These are phyloP conservation scores for Zopfia rhizophila DNA, from an alignment of 2,329 filamentous ascomycete genomes.

Conservation along the genomic window DNA sequence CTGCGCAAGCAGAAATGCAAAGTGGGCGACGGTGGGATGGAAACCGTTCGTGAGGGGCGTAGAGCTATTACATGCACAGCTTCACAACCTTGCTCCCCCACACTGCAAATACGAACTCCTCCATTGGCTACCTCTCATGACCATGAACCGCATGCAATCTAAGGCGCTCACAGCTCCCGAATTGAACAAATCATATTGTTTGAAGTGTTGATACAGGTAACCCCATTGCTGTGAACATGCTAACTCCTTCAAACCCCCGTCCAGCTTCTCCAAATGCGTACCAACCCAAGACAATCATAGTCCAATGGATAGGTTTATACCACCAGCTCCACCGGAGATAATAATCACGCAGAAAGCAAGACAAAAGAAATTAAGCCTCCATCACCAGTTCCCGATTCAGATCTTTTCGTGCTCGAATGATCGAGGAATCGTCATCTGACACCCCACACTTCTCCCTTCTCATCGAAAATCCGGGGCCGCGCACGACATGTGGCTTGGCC, in stretches of 20 bases:
- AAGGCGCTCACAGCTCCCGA: slow-evolving; percentile 4
- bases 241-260: slow-evolving; percentile 23
- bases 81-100: slow-evolving; percentile 26
- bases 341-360: slow-evolving; percentile 30
- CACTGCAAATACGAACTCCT: slow-evolving; percentile 20
- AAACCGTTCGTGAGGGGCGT: slow-evolving; percentile 15
- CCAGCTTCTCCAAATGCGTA: slow-evolving; percentile 33
- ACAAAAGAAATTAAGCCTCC: slow-evolving; percentile 29
- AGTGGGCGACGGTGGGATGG: slow-evolving; percentile 12
- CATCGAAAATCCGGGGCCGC: slow-evolving; percentile 34
- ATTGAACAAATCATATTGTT: slow-evolving; percentile 34
- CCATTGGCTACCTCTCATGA: slow-evolving; percentile 30
- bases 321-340: slow-evolving; percentile 25
- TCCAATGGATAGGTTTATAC: slow-evolving; percentile 33
- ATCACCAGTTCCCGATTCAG: slow-evolving; percentile 12
- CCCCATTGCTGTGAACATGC: slow-evolving; percentile 26
- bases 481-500: slow-evolving; percentile 31
- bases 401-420: slow-evolving; percentile 14
- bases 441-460: slow-evolving; percentile 27
- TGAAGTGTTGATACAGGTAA: slow-evolving; percentile 44
- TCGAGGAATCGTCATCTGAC: slow-evolving; percentile 27
- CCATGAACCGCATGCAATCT: slow-evolving; percentile 15
- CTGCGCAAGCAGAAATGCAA: slow-evolving; percentile 12
- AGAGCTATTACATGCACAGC: slow-evolving; percentile 15
- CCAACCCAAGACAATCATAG: slow-evolving; percentile 11